A percentile compares a stretch with the other conserved stretches of the same genome.
phyloP scores from a whole-genome alignment of 768 basidiomycete genomes.

The Boletus rubroflammeus region DNA sequence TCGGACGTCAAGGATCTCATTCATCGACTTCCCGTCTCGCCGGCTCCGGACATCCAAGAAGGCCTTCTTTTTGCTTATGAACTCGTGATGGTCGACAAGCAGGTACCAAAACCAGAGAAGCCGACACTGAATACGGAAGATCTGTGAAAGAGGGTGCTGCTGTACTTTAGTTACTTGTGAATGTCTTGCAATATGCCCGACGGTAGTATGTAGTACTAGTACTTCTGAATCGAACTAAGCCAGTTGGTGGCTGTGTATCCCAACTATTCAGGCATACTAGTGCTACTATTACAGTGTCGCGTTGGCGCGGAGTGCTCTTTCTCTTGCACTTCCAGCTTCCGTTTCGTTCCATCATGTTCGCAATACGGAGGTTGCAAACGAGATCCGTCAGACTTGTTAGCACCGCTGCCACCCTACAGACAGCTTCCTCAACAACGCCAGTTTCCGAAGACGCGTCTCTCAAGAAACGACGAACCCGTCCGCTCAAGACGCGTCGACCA shows the following conservation, averaged over 20 bases:
- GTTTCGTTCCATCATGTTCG: conserved; percentile 16
- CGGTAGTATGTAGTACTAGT: too few relatives aligned
- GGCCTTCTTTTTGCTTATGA: conserved; percentile 33
- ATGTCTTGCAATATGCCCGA: neutral
- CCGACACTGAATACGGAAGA: conserved; percentile 27
- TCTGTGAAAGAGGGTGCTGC: neutral
- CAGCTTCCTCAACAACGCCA: conserved; percentile 4
- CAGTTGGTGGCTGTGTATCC: neutral
- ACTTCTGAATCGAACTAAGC: too few relatives aligned
- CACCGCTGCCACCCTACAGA: conserved; percentile 3
- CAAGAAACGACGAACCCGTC: conserved; percentile 10
- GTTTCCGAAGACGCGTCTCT: conserved; percentile 3
- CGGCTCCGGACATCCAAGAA: conserved; percentile 14
- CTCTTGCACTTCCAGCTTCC: neutral
- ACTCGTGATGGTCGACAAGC: conserved; percentile 29
- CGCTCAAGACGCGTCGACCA: conserved; percentile 41
- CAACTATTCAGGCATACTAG: neutral
- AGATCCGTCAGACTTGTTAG: conserved; percentile 5
- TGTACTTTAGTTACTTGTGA: conserved; percentile 24
- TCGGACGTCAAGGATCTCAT: conserved; percentile 29
- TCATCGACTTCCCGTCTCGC: conserved; percentile 22
- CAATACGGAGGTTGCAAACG: conserved; percentile 9
- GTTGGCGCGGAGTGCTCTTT: neutral
- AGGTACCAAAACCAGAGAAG: conserved; percentile 8
- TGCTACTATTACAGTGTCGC: neutral